Percentiles rank a stretch among this genome's conserved stretches.
Conservation (phyloP, 768 basidiomycete genomes). For the Arthromyces matolae region DNA sequence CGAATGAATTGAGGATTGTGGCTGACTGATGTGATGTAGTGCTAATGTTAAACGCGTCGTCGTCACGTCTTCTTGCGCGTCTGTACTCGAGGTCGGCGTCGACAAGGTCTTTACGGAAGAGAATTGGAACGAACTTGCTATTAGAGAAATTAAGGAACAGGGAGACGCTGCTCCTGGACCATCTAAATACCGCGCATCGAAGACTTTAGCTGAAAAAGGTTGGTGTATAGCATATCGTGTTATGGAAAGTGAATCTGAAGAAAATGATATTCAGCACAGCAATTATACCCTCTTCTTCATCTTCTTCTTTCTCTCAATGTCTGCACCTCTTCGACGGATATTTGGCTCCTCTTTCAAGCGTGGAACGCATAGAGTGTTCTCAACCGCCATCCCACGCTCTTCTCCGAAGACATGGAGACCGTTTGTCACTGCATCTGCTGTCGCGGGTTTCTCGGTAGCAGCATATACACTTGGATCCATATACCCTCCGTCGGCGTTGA, state of each 20-base stretch:
- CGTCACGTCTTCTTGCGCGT: slow-evolving; percentile 55
- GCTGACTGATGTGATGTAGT: no score
- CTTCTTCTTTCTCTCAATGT: slow-evolving; percentile 5
- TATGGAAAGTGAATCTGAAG: not conserved
- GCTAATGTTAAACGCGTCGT: slow-evolving; percentile 52
- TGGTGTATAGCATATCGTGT: not conserved
- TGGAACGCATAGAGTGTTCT: slow-evolving; percentile 1
- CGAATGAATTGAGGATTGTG: no score
- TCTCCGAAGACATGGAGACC: slow-evolving; percentile 20
- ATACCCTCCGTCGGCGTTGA: slow-evolving; percentile 63
- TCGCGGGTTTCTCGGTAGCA: slow-evolving; percentile 32
- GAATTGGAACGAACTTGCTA: slow-evolving; percentile 57
- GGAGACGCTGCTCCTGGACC: slow-evolving; percentile 39
- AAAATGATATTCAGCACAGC: slow-evolving; percentile 26
- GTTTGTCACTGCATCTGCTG: slow-evolving; percentile 22
- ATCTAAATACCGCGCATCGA: slow-evolving; percentile 53
- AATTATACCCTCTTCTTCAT: slow-evolving; percentile 7
- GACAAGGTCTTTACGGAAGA: slow-evolving; percentile 37
- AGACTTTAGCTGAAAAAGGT: slow-evolving; percentile 59
- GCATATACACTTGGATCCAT: slow-evolving; percentile 59
- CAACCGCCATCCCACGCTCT: slow-evolving; percentile 9
- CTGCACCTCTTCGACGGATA: slow-evolving; percentile 6
- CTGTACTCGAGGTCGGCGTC: slow-evolving; percentile 31
- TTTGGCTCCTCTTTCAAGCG: slow-evolving; percentile 1
- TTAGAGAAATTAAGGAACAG: slow-evolving; percentile 44